These are phyloP conservation scores for Trematosphaeria pertusa DNA, from an alignment of 2,329 filamentous ascomycete species.

Conservation along the genomic window DNA sequence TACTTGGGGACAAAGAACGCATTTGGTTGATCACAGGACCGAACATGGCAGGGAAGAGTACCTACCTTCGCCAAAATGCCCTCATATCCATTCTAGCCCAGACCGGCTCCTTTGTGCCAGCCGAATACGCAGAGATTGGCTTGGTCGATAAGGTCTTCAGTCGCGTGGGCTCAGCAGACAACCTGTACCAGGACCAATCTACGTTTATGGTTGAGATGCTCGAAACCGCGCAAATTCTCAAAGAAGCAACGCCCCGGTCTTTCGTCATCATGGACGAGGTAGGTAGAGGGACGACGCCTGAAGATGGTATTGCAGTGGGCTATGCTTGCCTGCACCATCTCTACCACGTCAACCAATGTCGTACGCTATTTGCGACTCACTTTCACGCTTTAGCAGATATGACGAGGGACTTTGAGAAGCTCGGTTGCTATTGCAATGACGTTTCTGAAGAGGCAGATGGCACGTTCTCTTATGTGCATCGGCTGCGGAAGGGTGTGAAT, in stretches of 20 bases:
- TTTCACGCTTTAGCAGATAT: slow-evolving; percentile 87
- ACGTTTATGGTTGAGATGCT: slow-evolving; percentile 99
- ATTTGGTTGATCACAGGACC: slow-evolving; percentile 76
- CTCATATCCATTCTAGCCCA: slow-evolving; percentile 94
- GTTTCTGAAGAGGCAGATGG: slow-evolving; percentile 72
- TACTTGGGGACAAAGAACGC: slow-evolving; percentile 78
- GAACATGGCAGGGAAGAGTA: slow-evolving; percentile 99
- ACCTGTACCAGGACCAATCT: slow-evolving; percentile 91
- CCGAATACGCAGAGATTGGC: slow-evolving; percentile 82
- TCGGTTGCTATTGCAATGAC: slow-evolving; percentile 88
- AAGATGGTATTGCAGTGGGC: slow-evolving; percentile 88
- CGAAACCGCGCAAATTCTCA: slow-evolving; percentile 90
- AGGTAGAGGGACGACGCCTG: slow-evolving; percentile 89
- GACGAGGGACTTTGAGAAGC: slow-evolving; percentile 63
- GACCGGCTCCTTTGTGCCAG: slow-evolving; percentile 90
- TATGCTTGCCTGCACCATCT: slow-evolving; percentile 89
- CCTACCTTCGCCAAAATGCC: slow-evolving; percentile 93
- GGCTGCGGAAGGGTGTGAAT: slow-evolving; percentile 81
- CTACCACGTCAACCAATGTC: slow-evolving; percentile 75
- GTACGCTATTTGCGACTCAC: slow-evolving; percentile 92
- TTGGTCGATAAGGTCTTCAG: slow-evolving; percentile 97
- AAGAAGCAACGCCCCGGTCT: slow-evolving; percentile 79
- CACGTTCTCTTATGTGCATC: slow-evolving; percentile 84
- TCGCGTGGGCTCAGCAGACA: slow-evolving; percentile 86
- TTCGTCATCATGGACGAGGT: slow-evolving; percentile 99